phyloP scores from a whole-genome alignment of 2,329 filamentous ascomycete species.

The Ceratocystis huliohia region DNA sequence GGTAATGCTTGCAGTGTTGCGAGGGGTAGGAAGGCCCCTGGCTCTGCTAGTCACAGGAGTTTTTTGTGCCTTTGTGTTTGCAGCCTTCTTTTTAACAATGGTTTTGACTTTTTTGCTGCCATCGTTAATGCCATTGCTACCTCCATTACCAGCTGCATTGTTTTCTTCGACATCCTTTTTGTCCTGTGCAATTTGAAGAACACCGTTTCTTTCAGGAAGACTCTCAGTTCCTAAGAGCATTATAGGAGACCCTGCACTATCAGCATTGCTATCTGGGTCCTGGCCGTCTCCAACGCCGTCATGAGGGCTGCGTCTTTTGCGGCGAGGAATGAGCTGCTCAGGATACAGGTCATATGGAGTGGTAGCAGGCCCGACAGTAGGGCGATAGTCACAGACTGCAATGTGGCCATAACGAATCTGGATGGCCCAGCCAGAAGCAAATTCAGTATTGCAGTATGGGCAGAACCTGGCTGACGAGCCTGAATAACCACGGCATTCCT shows the following conservation, averaged over 20 bases:
- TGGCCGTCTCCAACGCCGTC: not conserved
- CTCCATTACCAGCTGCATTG: not conserved
- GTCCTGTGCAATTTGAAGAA: not conserved
- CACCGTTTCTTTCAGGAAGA: not conserved
- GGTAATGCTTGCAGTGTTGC: not conserved
- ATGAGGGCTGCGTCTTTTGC: not conserved
- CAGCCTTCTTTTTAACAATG: not conserved
- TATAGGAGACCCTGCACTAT: not conserved
- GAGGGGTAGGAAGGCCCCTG: not conserved
- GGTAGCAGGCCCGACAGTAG: not conserved
- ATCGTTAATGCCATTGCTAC: not conserved
- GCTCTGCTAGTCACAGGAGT: not conserved
- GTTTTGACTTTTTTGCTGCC: not conserved
- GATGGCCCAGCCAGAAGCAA: not conserved
- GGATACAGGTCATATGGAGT: constrained; percentile 20
- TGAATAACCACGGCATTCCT: constrained; percentile 22
- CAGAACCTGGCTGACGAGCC: constrained; percentile 22
- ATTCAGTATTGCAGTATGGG: constrained; percentile 22
- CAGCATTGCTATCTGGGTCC: not conserved
- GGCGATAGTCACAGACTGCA: constrained; percentile 3
- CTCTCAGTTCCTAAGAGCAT: not conserved
- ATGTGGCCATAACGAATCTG: constrained; percentile 18
- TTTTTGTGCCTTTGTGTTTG: not conserved
- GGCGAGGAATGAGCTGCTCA: not conserved
- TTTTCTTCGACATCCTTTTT: not conserved